Percentiles rank a stretch among this genome's conserved stretches.
These are phyloP conservation scores for Lodderomyces elongisporus DNA, from an alignment of 1,139 yeast genomes.

Conservation along the genomic window DNA sequence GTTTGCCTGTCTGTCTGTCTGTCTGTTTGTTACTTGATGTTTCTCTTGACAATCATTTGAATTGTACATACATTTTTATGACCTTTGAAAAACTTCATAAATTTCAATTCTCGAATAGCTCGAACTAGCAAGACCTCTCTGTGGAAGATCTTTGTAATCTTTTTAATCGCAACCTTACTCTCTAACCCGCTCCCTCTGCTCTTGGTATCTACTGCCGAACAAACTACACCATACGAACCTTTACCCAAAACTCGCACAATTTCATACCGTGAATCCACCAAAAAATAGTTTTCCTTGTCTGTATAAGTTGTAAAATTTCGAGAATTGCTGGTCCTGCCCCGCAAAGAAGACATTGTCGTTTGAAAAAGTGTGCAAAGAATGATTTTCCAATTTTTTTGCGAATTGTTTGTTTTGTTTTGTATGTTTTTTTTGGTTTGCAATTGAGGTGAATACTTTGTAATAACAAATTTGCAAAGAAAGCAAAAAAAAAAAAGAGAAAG, in stretches of 20 bases:
- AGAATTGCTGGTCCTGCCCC: slow-evolving; percentile 8
- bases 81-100: slow-evolving; percentile 76
- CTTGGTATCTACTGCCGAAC: slow-evolving; percentile 65
- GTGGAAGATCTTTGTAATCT: slow-evolving; percentile 62
- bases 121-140: slow-evolving; percentile 63
- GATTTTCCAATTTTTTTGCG: slow-evolving; percentile 1
- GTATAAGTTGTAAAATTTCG: slow-evolving; percentile 13
- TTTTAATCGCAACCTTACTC: slow-evolving; percentile 62
- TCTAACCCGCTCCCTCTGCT: slow-evolving; percentile 14
- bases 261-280: slow-evolving; percentile 60
- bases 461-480: too few species aligned
- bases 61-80: slow-evolving; percentile 54
- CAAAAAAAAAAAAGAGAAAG: too few species aligned
- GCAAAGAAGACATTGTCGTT: slow-evolving; percentile 10
- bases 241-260: slow-evolving; percentile 66
- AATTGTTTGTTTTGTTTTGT: background rate
- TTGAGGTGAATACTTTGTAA: too few species aligned
- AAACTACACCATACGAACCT: slow-evolving; percentile 89
- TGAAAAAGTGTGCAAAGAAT: slow-evolving; percentile 1
- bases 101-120: slow-evolving; percentile 72
- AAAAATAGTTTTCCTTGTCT: slow-evolving; percentile 37
- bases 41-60: too few species aligned
- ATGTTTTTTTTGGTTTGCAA: background rate
- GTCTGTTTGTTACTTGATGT: background rate
- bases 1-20: background rate